phyloP scores from a whole-genome alignment of 1,284 basidiomycete species.

The Apiotrichum laibachii region DNA sequence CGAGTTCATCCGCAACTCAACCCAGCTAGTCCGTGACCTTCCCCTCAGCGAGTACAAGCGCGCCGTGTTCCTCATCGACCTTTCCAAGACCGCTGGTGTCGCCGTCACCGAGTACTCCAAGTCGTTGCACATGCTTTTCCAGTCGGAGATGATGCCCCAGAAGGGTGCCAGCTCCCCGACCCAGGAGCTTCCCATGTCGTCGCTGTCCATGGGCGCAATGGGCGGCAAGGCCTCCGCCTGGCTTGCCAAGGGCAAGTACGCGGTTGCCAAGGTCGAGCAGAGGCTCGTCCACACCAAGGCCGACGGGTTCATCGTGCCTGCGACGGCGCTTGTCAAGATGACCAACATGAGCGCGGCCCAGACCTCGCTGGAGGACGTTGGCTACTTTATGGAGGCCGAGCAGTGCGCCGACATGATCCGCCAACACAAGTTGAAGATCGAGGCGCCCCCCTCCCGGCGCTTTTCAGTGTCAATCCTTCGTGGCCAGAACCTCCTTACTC shows the following conservation, averaged over 20 bases:
- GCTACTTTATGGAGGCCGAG: constrained; percentile 43
- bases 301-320: constrained; percentile 11
- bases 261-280: constrained; percentile 44
- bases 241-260: constrained; percentile 50
- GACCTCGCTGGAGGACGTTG: constrained; percentile 42
- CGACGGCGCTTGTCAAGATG: constrained; percentile 45
- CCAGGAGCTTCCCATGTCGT: constrained; percentile 2
- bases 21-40: constrained; percentile 41
- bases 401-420: constrained; percentile 43
- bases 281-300: constrained; percentile 22
- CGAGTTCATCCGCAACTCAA: constrained; percentile 45
- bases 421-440: constrained; percentile 23
- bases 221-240: constrained; percentile 47
- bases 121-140: constrained; percentile 45
- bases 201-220: constrained; percentile 23
- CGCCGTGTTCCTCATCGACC: constrained; percentile 49
- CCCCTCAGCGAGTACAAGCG: constrained; percentile 48
- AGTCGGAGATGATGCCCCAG: constrained; percentile 37
- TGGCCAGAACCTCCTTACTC: constrained; percentile 42
- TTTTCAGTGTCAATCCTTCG: constrained; percentile 42
- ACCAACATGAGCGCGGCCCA: constrained; percentile 46
- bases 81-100: constrained; percentile 45
- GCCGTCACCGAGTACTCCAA: constrained; percentile 45
- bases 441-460: constrained; percentile 22
- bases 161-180: background rate